Evolutionary conservation across 306 rosid species (phyloP).

Genomic region (Cicer arietinum): DNA sequence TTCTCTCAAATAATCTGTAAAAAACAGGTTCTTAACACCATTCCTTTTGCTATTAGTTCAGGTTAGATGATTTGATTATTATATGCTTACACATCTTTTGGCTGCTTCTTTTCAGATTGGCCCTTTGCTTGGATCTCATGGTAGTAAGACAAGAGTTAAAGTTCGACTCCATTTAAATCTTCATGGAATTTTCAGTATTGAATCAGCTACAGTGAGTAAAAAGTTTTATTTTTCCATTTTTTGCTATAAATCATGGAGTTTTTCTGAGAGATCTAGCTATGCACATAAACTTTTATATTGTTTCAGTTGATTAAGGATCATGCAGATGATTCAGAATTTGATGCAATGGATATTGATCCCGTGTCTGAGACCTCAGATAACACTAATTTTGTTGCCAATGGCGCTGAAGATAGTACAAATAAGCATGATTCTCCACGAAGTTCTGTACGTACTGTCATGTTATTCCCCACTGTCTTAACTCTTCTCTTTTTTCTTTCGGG

Average conservation of each 20-base stretch:
- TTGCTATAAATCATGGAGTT: constrained; percentile 37
- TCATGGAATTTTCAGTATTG: constrained; percentile 81
- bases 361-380: constrained; percentile 48
- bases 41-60: constrained; percentile 26
- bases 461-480: not conserved
- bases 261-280: constrained; percentile 36
- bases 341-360: constrained; percentile 68
- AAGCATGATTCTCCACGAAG: constrained; percentile 56
- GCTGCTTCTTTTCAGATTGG: constrained; percentile 68
- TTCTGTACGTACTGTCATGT: constrained; percentile 56
- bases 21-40: not conserved
- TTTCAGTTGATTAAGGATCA: constrained; percentile 74
- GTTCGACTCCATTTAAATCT: constrained; percentile 76
- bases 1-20: too few relatives aligned
- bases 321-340: constrained; percentile 56
- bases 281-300: constrained; percentile 44
- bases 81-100: constrained; percentile 37
- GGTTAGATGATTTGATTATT: constrained; percentile 9
- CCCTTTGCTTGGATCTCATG: constrained; percentile 68
- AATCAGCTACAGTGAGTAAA: constrained; percentile 78
- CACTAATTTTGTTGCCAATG: constrained; percentile 50
- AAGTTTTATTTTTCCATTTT: constrained; percentile 42
- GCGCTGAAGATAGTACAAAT: constrained; percentile 52
- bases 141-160: constrained; percentile 72
- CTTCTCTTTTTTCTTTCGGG: not conserved